Evolutionary conservation across 495 filamentous ascomycete genomes (phyloP), one percentile per base, ranked within the genome.

Genomic region (Lasiosphaeris hirsuta): DNA sequence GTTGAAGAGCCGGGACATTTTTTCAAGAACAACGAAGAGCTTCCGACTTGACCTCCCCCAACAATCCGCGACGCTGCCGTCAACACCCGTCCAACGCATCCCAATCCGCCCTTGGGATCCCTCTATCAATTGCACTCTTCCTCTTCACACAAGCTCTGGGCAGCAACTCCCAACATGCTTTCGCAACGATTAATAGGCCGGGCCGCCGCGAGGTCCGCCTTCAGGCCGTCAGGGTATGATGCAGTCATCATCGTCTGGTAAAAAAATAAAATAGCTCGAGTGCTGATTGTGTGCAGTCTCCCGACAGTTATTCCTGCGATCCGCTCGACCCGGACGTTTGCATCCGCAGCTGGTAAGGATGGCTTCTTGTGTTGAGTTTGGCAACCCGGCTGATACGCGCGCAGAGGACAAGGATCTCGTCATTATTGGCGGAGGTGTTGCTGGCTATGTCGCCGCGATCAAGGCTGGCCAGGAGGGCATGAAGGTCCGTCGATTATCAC

Each of bases 381-480:
- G 42, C 17, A 34, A 34, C 17, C 15, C 67, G 51, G 56, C 63
- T 67, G 59, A 70, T 66, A 19, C 38, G 52, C 60, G 55, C 63
- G 61, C 69, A 95, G 91, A 90, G 67, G 88, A 93, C 70, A 88
- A 92, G 69, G 92, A 96, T 72, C 79, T 96, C 38, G 88, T 97
- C 65, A 91, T 97, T 76, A 92, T 96, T 67, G 94, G 94, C 69
- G 94, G 94, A 72, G 94, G 94, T 80, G 95, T 97, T 63, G 94
- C 92, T 65, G 94, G 94, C 72, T 98, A 98, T 81, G 95, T 97
- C 67, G 92, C 94, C 59, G 94, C 94, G 60, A 98, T 98, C 83
- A 97, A 97, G 80, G 94, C 95, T 65, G 94, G 92, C 49, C 94
- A 98, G 73, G 91, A 94, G 72, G 95, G 94, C 66, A 78, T 98